Base-by-base conservation (phyloP, 306 rosid species). In the Begonia loranthoides region DNA sequence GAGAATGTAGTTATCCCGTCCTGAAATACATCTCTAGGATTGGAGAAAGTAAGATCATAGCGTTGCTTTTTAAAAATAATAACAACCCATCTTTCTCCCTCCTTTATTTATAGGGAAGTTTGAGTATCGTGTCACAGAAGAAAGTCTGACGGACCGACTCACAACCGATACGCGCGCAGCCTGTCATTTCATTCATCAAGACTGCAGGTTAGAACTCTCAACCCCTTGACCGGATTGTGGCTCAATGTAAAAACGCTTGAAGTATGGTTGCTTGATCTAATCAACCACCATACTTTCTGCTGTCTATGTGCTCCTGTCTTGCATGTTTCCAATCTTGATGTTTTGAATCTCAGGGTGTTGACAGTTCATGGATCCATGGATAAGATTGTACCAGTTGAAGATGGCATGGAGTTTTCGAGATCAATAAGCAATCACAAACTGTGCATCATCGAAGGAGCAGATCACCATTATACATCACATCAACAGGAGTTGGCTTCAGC, bases 281-380 rank as follows among this genome's bases (percentile, higher is more conserved):
- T 4, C 36, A 28, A 28, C 36, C 52, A 38, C 53, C 4, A 13
- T 28, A 28, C 36, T 28, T 8, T 28, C 36, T 28, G 36, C 5
- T 28, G 36, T 28, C 36, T 28, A 7, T 28, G 36, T 28, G 36
- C 36, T 28, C 9, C 22, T 19, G 22, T 19, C 22, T 19, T 19
- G 3, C 3, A 19, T 1, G 11, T 13, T 15, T 7, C 4, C n/a
- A 49, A n/a, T 46, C 5, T 16, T 54, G 19, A 57, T 59, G 52
- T 46, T 67, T 45, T 59, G 16, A 70, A 41, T 40, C 66, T 45
- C 83, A 89, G 97, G 60, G 95, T 79, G 43, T 57, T 89, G 79
- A 82, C 94, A 22, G 65, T 84, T 68, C 94, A 89, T 68, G 97
- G 97, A 67, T 81, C 97, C 67, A 66, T 21, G 81, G 97, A 85